A percentile compares a stretch with the other conserved stretches of the same genome.
Conservation (phyloP, 176 grass and related monocot genomes). For the Oryza nivara region DNA sequence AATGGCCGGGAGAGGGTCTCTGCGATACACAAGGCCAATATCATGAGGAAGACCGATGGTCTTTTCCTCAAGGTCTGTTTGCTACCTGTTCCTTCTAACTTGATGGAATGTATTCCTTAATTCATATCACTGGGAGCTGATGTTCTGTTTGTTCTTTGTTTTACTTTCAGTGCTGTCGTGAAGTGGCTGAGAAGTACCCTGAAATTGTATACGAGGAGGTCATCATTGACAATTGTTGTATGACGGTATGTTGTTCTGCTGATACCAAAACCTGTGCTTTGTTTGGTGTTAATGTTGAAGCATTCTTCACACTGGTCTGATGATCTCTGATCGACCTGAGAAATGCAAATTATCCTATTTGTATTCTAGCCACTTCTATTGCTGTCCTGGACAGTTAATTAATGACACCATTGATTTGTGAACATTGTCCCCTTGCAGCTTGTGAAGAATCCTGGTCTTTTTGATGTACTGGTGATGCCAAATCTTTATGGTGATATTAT, state of each 20-base stretch:
- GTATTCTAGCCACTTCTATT: not conserved
- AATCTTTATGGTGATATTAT: constrained; percentile 99
- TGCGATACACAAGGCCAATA: constrained; percentile 98
- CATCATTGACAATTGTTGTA: constrained; percentile 98
- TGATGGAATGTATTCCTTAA: constrained; percentile 5
- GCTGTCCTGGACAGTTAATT: not conserved
- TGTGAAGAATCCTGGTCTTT: constrained; percentile 86
- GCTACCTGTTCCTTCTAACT: constrained; percentile 30
- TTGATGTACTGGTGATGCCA: constrained; percentile 98
- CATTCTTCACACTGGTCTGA: not conserved
- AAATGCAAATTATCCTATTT: not conserved
- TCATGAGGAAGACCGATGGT: constrained; percentile 99
- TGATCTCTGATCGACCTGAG: not conserved
- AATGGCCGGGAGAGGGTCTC: constrained; percentile 90
- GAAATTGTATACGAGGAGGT: constrained; percentile 94
- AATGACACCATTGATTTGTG: constrained; percentile 22
- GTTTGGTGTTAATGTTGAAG: constrained; percentile 5
- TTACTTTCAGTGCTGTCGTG: constrained; percentile 82
- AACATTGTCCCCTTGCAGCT: constrained; percentile 56
- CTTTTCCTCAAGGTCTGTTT: constrained; percentile 89
- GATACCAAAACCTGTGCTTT: not conserved
- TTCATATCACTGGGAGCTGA: constrained; percentile 22
- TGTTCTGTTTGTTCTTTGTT: constrained; percentile 22
- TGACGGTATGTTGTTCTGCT: constrained; percentile 70
- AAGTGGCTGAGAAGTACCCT: constrained; percentile 96